Percentiles rank a stretch among this genome's conserved stretches.
Conservation (phyloP, 2,329 filamentous ascomycete genomes). For the Mariannaea sp. region DNA sequence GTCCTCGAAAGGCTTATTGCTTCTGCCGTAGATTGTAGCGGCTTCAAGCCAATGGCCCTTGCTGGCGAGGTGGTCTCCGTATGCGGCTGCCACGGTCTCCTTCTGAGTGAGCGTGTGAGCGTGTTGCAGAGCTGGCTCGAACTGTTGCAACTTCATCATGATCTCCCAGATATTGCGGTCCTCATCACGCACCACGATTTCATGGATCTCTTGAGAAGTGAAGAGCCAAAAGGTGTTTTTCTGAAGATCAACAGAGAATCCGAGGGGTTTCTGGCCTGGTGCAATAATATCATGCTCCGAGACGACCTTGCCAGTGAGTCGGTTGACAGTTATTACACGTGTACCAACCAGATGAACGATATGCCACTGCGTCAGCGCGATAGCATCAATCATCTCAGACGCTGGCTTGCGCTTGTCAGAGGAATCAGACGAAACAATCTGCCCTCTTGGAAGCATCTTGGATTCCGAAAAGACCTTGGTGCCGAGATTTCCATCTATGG, state of each 20-base stretch:
- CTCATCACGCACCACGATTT: conserved; percentile 89
- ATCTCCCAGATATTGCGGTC: conserved; percentile 94
- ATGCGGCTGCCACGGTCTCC: conserved; percentile 89
- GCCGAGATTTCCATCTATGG: conserved; percentile 67
- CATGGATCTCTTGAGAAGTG: conserved; percentile 87
- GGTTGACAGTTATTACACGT: conserved; percentile 82
- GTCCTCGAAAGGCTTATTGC: conserved; percentile 96
- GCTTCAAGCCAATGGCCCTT: conserved; percentile 86
- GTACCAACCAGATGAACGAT: conserved; percentile 82
- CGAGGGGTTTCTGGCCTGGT: conserved; percentile 77
- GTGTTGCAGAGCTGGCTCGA: conserved; percentile 85
- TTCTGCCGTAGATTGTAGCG: conserved; percentile 88
- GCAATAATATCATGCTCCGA: conserved; percentile 89
- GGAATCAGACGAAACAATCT: conserved; percentile 71
- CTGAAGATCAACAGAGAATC: conserved; percentile 84
- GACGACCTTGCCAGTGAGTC: conserved; percentile 81
- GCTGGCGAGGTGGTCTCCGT: conserved; percentile 82
- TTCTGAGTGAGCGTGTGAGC: conserved; percentile 80
- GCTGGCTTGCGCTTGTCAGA: conserved; percentile 67
- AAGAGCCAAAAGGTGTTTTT: conserved; percentile 99
- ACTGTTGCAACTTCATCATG: conserved; percentile 84
- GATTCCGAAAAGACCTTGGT: conserved; percentile 77
- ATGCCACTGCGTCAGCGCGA: conserved; percentile 93
- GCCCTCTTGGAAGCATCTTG: conserved; percentile 74
- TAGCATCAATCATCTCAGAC: conserved; percentile 75